Evolutionary conservation across 768 basidiomycete species (phyloP), one percentile per base, ranked within the genome.

Genomic region (Leccinum imitatum): DNA sequence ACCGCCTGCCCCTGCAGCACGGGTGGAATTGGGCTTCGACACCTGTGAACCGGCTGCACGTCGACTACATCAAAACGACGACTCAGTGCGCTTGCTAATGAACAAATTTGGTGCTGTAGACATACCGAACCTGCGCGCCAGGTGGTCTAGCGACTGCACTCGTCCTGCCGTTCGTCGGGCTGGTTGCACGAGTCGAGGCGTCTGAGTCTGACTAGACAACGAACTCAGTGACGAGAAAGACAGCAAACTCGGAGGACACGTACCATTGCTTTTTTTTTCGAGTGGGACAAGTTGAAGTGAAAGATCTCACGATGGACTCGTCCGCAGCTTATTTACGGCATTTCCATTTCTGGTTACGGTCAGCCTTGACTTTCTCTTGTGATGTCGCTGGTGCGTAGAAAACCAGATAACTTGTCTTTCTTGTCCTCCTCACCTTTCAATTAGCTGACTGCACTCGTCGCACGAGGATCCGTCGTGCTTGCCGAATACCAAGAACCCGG

Each of bases 1-100:
- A 57, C 97, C 97, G 56, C 97, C 97, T 59, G 94, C 94, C 46
- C 96, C 95, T 27, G 95, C 94, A 44, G 94, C 88, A 59, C 95
- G 89, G 31, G 88, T 75, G 1, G 93, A 95, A 72, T 94, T 95
- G 25, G 95, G 93, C 74, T 83, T 86, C 52, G 87, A 70, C 6
- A 75, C 87, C 64, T 87, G 87, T 54, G 78, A 69, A 47, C 82
- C 84, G 61, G 84, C 82, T 65, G 91, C 90, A 66, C 92, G 83
- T 74, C 91, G 87, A 67, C 91, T 93, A 59, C 30, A 33, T 15
- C 30, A 37, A 50, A 11, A 17, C 33, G 58, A 9, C 13, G 58
- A 9, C 13, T 63, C 37, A 35, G 59, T 4, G 23, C 6, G 50
- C 33, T 51, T 11, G 17, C 59, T 19, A 53, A 6, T 5, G 23